Conservation (phyloP, 352 stramenopile species). For the Globisporangium spiculum region DNA sequence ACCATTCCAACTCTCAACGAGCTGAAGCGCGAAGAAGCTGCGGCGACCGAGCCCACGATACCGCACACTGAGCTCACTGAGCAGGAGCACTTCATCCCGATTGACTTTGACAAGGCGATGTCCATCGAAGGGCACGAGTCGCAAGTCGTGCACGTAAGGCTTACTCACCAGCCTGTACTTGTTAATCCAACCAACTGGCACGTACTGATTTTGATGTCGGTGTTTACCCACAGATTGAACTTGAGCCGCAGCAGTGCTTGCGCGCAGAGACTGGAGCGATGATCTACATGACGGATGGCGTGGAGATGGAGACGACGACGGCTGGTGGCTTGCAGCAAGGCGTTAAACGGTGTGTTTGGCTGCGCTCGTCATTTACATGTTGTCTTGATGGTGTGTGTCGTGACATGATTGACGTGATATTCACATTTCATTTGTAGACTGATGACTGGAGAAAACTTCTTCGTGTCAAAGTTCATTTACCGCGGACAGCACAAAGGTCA, state of each 20-base stretch:
- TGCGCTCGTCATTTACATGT: neutral
- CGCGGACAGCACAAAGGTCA: constrained; percentile 55
- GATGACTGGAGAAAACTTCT: constrained; percentile 82
- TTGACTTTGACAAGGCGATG: constrained; percentile 80
- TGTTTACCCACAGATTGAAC: constrained; percentile 48
- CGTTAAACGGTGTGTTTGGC: constrained; percentile 67
- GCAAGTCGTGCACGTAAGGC: constrained; percentile 75
- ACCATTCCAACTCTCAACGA: neutral
- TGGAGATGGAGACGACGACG: constrained; percentile 90
- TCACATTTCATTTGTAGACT: constrained; percentile 28
- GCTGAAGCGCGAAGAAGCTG: constrained; percentile 11
- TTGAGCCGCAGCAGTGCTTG: constrained; percentile 90
- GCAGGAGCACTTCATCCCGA: constrained; percentile 67
- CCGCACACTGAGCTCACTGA: constrained; percentile 36
- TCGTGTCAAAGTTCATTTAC: constrained; percentile 75
- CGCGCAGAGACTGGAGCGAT: constrained; percentile 92
- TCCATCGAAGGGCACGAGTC: constrained; percentile 82
- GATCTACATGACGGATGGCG: constrained; percentile 95
- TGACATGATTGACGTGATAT: neutral
- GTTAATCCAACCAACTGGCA: neutral
- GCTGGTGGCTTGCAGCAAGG: constrained; percentile 88
- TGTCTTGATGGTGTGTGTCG: neutral
- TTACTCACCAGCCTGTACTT: neutral
- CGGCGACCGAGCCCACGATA: constrained; percentile 7
- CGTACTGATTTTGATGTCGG: neutral